Evolutionary conservation across 768 basidiomycete genomes (phyloP).

Genomic region (Lanmaoa rubissima): DNA sequence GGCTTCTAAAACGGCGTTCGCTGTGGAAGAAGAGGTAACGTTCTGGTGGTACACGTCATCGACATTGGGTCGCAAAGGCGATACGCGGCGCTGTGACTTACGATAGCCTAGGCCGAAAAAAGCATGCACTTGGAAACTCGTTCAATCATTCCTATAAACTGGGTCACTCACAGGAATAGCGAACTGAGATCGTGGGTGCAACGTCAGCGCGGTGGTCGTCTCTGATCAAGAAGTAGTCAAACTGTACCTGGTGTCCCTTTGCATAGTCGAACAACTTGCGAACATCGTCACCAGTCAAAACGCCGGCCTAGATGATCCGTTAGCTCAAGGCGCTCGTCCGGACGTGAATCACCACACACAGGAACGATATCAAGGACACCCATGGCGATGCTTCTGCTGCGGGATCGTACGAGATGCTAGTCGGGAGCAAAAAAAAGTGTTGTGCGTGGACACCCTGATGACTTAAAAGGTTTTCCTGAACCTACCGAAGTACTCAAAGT

Average conservation of each 20-base stretch:
- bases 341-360: conserved; percentile 44
- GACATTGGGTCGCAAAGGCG: not conserved
- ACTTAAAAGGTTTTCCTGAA: conserved; percentile 4
- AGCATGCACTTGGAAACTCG: not conserved
- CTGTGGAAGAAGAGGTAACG: conserved; percentile 93
- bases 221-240: not conserved
- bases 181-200: conserved; percentile 46
- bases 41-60: conserved; percentile 52
- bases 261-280: conserved; percentile 96
- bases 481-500: conserved; percentile 10
- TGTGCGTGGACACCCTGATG: not conserved
- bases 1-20: conserved; percentile 93
- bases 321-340: not conserved
- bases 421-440: not conserved
- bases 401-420: conserved; percentile 13
- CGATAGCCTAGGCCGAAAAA: conserved; percentile 58
- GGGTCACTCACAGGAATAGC: conserved; percentile 72
- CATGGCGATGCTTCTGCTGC: conserved; percentile 41
- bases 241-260: conserved; percentile 73
- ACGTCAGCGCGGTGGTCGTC: conserved; percentile 3
- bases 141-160: not conserved
- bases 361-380: conserved; percentile 84
- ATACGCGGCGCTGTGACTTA: conserved; percentile 39
- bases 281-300: conserved; percentile 92
- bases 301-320: conserved; percentile 65